phyloP scores from a whole-genome alignment of 805 yeast species.

The Kluyveromyces aestuarii region DNA sequence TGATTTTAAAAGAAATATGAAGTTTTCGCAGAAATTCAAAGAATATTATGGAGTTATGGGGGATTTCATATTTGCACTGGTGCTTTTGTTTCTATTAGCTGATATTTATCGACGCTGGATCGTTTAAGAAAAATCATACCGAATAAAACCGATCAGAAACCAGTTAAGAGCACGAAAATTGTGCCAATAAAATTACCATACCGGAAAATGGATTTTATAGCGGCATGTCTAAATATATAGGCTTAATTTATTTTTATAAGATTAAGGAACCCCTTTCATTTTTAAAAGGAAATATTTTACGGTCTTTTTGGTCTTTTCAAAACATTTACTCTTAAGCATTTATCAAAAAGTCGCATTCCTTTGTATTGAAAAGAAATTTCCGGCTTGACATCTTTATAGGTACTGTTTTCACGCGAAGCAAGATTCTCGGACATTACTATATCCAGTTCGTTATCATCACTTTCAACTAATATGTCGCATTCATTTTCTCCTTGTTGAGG shows the following conservation, averaged over 20 bases:
- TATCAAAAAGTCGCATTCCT: conserved; percentile 17
- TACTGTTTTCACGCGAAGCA: background rate
- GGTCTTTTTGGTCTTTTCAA: conserved; percentile 24
- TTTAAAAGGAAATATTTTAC: no score
- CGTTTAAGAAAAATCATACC: background rate
- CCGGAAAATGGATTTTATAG: no score
- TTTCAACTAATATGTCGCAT: conserved; percentile 3
- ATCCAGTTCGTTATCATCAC: conserved; percentile 4
- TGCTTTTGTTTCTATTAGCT: background rate
- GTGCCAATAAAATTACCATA: no score
- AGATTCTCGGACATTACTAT: background rate
- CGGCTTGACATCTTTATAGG: conserved; percentile 17
- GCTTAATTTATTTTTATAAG: no score
- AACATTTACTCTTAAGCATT: conserved; percentile 23
- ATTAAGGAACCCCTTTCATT: no score
- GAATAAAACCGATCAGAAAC: no score
- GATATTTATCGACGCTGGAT: conserved; percentile 2
- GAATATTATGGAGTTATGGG: conserved; percentile 6
- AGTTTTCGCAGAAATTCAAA: conserved; percentile 10
- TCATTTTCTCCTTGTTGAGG: background rate
- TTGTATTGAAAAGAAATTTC: conserved; percentile 14
- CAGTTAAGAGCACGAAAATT: background rate
- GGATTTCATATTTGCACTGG: conserved; percentile 1
- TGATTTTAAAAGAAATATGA: conserved; percentile 11
- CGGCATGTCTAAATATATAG: no score